Conservation (phyloP, 1,284 basidiomycete genomes). For the Coniferiporia weirii region DNA sequence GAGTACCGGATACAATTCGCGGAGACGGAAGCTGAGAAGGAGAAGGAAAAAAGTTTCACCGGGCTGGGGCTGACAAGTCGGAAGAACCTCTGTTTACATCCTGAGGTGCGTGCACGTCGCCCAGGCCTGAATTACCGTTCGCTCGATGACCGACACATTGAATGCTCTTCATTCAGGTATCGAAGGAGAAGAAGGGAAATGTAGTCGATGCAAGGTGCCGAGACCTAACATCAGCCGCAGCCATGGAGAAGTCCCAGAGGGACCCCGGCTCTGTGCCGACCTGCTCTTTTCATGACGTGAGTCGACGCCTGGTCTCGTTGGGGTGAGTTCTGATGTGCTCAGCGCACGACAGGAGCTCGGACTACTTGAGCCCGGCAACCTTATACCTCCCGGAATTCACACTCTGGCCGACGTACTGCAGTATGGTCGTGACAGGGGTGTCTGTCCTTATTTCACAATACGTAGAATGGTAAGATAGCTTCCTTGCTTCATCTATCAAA, state of each 20-base stretch:
- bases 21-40: constrained; percentile 69
- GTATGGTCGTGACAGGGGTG: constrained; percentile 79
- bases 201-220: constrained; percentile 96
- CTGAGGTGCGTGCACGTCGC: constrained; percentile 60
- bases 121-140: background rate
- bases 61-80: constrained; percentile 93
- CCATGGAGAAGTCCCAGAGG: constrained; percentile 80
- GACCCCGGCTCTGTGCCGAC: constrained; percentile 91
- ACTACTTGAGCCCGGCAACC: constrained; percentile 77
- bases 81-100: constrained; percentile 96
- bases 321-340: constrained; percentile 4
- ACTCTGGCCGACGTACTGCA: constrained; percentile 93
- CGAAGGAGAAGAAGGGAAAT: constrained; percentile 97
- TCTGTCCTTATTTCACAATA: constrained; percentile 96
- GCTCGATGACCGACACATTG: too few species aligned
- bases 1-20: constrained; percentile 74
- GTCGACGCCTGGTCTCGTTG: constrained; percentile 19
- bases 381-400: constrained; percentile 88
- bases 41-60: constrained; percentile 79
- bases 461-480: constrained; percentile 78
- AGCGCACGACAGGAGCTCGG: constrained; percentile 57
- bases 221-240: constrained; percentile 87
- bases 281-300: constrained; percentile 94
- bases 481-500: background rate
- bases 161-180: constrained; percentile 52